A percentile compares a stretch with the other conserved stretches of the same genome.
Conservation (phyloP, 1,284 basidiomycete species). For the Trichosporon sp. region DNA sequence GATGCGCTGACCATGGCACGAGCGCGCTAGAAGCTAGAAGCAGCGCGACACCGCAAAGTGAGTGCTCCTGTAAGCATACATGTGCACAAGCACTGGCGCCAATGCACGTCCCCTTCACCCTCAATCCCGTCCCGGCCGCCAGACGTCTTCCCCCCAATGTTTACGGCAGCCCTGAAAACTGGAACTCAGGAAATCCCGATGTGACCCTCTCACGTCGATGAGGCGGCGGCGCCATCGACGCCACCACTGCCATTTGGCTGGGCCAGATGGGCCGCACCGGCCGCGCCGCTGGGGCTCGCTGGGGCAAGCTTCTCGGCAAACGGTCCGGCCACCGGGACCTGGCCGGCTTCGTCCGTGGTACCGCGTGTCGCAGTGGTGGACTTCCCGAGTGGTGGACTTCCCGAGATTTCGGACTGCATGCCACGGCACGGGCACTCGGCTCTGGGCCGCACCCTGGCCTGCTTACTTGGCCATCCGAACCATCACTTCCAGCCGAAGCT, state of each 20-base stretch:
- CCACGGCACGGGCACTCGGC: neutral
- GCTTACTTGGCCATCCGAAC: neutral
- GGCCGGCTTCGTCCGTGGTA: neutral
- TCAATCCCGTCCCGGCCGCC: neutral
- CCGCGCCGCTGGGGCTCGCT: neutral
- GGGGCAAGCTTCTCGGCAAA: neutral
- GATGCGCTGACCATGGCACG: too few species aligned
- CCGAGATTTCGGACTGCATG: neutral
- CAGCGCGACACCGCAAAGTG: too few species aligned
- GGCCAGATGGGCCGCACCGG: neutral
- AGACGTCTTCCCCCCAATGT: too few species aligned
- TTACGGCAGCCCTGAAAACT: conserved; percentile 4
- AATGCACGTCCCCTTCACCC: neutral
- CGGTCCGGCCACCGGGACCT: neutral
- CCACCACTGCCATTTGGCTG: too few species aligned
- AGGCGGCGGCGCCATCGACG: neutral
- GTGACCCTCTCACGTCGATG: neutral
- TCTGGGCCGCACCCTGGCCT: neutral
- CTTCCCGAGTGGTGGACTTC: neutral
- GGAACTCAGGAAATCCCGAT: neutral
- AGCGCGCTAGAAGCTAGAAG: neutral
- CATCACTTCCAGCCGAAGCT: neutral
- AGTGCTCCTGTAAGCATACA: too few species aligned
- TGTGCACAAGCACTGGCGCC: neutral
- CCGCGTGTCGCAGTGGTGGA: neutral